These are phyloP conservation scores for Saccharomycopsis capsularis DNA, from an alignment of 805 yeast species.

Conservation along the genomic window DNA sequence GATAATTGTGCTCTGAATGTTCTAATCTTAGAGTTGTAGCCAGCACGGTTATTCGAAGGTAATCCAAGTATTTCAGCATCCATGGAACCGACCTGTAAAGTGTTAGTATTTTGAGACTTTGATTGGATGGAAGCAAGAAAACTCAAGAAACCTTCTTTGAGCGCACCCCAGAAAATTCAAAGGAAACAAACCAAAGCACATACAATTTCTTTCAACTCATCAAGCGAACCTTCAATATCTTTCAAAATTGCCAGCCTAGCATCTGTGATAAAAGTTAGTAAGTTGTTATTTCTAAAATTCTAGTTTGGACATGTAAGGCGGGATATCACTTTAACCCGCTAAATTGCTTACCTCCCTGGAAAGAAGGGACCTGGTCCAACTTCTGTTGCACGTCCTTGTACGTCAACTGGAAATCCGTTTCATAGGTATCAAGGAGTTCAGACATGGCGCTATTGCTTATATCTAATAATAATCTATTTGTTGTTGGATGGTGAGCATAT, in stretches of 20 bases:
- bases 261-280: slow-evolving; percentile 29
- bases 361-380: slow-evolving; percentile 45
- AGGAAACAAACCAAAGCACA: slow-evolving; percentile 23
- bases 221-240: slow-evolving; percentile 61
- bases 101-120: no score
- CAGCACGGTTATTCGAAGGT: slow-evolving; percentile 66
- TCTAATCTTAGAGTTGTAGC: slow-evolving; percentile 69
- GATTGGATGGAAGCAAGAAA: no score
- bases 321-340: slow-evolving; percentile 10
- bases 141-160: no score
- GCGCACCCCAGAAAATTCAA: no score
- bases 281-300: neutral
- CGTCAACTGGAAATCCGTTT: slow-evolving; percentile 64
- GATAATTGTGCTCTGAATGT: slow-evolving; percentile 57
- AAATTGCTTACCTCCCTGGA: slow-evolving; percentile 37
- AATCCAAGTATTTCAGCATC: slow-evolving; percentile 77
- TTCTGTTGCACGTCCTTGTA: slow-evolving; percentile 64
- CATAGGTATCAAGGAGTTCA: slow-evolving; percentile 50
- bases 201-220: slow-evolving; percentile 67
- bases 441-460: no score
- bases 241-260: slow-evolving; percentile 48
- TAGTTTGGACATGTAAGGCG: neutral
- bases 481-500: no score
- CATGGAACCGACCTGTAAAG: slow-evolving; percentile 66
- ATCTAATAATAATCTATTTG: no score